Evolutionary conservation across 352 stramenopile genomes (phyloP), one percentile per base, ranked within the genome.

Genomic region (Discostella stelligera): DNA sequence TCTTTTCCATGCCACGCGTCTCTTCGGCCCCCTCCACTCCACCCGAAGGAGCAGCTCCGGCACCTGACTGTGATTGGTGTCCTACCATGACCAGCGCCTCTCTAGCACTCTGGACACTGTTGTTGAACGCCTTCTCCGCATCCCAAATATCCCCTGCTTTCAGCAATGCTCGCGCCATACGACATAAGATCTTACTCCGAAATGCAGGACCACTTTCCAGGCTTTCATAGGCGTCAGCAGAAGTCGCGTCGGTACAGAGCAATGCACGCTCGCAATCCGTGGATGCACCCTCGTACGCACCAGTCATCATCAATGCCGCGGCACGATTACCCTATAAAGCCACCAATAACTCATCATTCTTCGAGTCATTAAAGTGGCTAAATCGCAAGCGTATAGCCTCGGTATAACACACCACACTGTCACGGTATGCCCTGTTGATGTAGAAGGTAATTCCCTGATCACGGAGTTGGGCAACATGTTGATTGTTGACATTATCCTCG

Each of bases 281-380:
- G 10, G 71, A 68, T n/a, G 83, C 71, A 49, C 76, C 79, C 49
- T 79, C 61, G 48, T 79, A 88, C 10, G 80, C 84, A 9, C 81
- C 85, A 18, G 88, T 75, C 83, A 91, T 92, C 39, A 92, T 72
- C 6, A 91, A 65, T 14, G 74, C 80, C 7, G 85, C 88, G 14
- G 86, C 86, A 56, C 88, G 86, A 73, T 93, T 92, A 7, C 84
- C 88, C 32, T 85, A 80, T 0, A 93, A 56, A 3, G 89, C 76
- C 49, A 78, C 83, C 2, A 90, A 59, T 6, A 77, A 67, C 55
- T 86, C 74, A 49, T 85, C 83, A 3, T 68, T 52, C 23, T 58
- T 53, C 13, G 64, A 59, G 21, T 48, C 71, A 23, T 48, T 54
- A 16, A 18, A 60, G n/a, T 67, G 21, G 44, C 72, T 54, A 0